These are phyloP conservation scores for Gossypium lobatum DNA, from an alignment of 441 rosid species.

Conservation along the genomic window DNA sequence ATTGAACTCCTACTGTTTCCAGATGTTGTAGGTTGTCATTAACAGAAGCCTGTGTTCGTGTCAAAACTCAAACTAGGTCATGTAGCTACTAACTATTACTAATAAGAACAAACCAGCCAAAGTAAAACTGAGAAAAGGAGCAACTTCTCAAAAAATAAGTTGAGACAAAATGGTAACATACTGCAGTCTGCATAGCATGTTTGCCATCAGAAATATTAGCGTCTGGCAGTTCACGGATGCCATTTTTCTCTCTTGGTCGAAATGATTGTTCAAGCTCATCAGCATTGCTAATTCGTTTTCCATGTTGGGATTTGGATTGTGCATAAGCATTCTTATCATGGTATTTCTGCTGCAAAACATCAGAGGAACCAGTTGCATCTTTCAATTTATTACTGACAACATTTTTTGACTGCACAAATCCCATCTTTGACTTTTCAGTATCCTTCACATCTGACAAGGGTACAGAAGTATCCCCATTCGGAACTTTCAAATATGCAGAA, in stretches of 20 bases:
- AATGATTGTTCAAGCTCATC: neutral
- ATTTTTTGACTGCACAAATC: neutral
- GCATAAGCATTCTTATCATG: neutral
- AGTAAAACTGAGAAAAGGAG: neutral
- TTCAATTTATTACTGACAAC: neutral
- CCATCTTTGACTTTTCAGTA: neutral
- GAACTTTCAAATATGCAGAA: neutral
- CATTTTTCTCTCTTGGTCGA: neutral
- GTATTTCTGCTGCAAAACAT: neutral
- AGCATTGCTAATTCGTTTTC: neutral
- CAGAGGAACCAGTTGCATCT: neutral
- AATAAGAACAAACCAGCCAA: neutral
- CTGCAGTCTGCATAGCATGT: neutral
- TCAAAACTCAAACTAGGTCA: neutral
- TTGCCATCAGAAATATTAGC: neutral
- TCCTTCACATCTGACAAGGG: neutral
- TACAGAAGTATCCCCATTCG: neutral
- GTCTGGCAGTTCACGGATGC: slow-evolving; percentile 30
- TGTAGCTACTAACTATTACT: neutral
- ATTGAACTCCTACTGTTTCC: neutral
- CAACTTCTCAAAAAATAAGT: neutral
- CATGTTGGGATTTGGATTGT: neutral
- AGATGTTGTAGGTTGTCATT: neutral
- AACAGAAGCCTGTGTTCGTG: neutral
- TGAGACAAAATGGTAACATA: neutral